phyloP scores from a whole-genome alignment of 306 rosid species.

The Castanopsis chinensis region DNA sequence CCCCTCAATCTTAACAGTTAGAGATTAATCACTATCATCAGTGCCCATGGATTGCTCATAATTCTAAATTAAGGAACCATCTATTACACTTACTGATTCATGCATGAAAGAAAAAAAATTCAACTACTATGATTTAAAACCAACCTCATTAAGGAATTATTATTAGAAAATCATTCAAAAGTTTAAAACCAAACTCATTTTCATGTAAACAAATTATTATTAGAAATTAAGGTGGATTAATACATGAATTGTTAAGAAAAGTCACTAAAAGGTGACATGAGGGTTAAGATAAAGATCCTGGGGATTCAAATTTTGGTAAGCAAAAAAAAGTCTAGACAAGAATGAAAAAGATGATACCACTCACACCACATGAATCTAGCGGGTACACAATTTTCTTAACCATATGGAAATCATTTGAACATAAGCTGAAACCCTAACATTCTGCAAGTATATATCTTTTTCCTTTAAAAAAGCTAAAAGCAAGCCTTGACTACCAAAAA shows the following conservation, averaged over 20 bases:
- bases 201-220: not conserved
- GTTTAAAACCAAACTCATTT: too few species aligned
- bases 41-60: not conserved
- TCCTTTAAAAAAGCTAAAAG: not conserved
- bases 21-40: too few species aligned
- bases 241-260: not conserved
- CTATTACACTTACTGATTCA: not conserved
- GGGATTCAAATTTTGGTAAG: not conserved
- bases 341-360: not conserved
- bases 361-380: not conserved
- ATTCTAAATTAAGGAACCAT: not conserved
- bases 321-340: not conserved
- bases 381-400: not conserved
- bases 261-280: not conserved
- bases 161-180: not conserved
- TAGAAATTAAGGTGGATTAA: not conserved
- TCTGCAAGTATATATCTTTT: not conserved
- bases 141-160: not conserved
- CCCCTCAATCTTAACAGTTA: too few species aligned
- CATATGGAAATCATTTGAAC: not conserved
- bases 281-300: not conserved
- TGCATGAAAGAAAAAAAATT: not conserved
- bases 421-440: not conserved
- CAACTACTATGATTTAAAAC: not conserved
- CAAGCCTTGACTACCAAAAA: not conserved